Percentiles rank a stretch among this genome's conserved stretches.
phyloP scores from a whole-genome alignment of 768 basidiomycete species.

The Russula compacta region DNA sequence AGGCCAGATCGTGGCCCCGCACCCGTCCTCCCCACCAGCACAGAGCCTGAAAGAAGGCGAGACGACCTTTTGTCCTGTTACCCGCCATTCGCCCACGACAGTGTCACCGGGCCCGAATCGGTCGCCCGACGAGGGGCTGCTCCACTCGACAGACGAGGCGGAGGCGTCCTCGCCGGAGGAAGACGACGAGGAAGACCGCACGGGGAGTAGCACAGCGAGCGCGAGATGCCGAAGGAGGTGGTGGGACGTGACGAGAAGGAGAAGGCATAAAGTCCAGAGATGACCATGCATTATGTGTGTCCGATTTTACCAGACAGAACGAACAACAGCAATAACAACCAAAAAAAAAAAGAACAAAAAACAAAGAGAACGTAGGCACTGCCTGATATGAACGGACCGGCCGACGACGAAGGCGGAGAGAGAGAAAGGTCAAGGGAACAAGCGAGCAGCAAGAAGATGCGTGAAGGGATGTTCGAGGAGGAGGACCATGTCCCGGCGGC shows the following conservation, averaged over 20 bases:
- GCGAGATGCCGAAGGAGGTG: background rate
- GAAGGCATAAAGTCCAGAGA: background rate
- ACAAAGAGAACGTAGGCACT: conserved; percentile 1
- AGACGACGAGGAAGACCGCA: conserved; percentile 3
- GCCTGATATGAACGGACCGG: conserved; percentile 13
- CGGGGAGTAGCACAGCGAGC: background rate
- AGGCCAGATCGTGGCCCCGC: conserved; percentile 25
- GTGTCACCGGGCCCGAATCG: conserved; percentile 26
- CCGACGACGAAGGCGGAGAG: conserved; percentile 6
- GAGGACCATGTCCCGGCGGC: too few species aligned
- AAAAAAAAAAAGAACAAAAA: background rate
- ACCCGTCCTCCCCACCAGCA: conserved; percentile 14
- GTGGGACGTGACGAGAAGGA: background rate
- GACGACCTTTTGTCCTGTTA: conserved; percentile 19
- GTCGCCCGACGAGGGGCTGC: conserved; percentile 24
- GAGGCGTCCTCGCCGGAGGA: background rate
- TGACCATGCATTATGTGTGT: background rate
- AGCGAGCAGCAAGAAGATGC: background rate
- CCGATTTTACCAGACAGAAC: background rate
- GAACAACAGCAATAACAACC: background rate
- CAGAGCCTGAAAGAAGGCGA: conserved; percentile 32
- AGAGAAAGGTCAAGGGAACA: background rate
- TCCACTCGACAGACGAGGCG: conserved; percentile 23
- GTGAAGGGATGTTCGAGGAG: too few species aligned
- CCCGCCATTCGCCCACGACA: conserved; percentile 27